Base-by-base conservation (phyloP, 2,329 filamentous ascomycete species). In the Trichoderma sp. region DNA sequence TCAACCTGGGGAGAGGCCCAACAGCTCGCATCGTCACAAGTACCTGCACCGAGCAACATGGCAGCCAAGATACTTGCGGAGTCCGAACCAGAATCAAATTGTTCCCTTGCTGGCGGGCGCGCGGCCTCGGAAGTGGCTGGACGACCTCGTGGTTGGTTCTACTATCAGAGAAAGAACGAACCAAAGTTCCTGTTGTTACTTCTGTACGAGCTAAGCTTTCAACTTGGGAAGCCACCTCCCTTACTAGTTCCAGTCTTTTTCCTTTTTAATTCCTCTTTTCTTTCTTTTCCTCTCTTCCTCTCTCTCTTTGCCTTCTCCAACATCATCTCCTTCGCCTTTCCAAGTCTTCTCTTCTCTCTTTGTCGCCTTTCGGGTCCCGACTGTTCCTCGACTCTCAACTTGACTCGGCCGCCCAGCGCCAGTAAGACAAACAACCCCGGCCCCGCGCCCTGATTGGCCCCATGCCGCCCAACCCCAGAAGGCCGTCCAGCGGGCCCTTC, bases 191-290 rank as follows among this genome's bases (percentile, higher is more conserved):
- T 24, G 21, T 24, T 24, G 21, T 24, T 24, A 24, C 30, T 30
- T 30, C 30, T 30, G 30, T 30, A 9, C 7, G 9, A 30, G n/a
- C 26, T 14, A 52, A 52, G 17, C 30, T 34, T 24, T 30, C 19
- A 52, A 12, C 50, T 21, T n/a, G 7, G 24, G 34, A 57, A n/a
- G 17, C 21, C 52, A 17, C 52, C 14, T 67, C 73, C 75, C 50
- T 28, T 41, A 24, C 21, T 24, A 24, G 21, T 45, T 26, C 51
- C 28, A 47, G 58, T 44, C n/a, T 56, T 30, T 15, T 30, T 41
- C 19, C 41, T 21, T 24, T 24, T 24, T 3, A 24, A 24, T 56
- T 30, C 9, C 21, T 41, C 15, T 24, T 21, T 24, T 45, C 12
- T 57, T 39, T 41, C 17, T 43, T 24, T 24, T 55, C 7, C n/a